These are phyloP conservation scores for Boletus barrowsii DNA, from an alignment of 768 basidiomycete species.

Conservation along the genomic window DNA sequence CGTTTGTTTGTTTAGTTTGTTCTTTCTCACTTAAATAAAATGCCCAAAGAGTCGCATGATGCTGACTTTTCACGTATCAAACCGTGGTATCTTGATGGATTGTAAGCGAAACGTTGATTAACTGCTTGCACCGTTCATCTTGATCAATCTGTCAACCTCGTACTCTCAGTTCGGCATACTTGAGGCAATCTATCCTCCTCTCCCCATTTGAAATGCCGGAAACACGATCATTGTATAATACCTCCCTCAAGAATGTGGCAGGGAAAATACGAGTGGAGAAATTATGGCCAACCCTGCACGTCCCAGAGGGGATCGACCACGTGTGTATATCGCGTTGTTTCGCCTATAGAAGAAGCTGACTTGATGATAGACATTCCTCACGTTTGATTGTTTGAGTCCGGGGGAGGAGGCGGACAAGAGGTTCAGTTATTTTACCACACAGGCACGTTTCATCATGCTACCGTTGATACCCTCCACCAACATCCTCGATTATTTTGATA, in stretches of 20 bases:
- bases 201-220: constrained; percentile 91
- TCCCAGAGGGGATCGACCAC: constrained; percentile 83
- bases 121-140: constrained; percentile 68
- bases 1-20: constrained; percentile 58
- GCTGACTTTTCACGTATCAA: constrained; percentile 96
- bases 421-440: constrained; percentile 83
- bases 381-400: constrained; percentile 68
- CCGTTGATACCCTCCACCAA: background rate
- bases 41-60: constrained; percentile 91
- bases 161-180: constrained; percentile 62
- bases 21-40: constrained; percentile 77
- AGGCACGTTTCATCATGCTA: constrained; percentile 43
- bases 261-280: constrained; percentile 76
- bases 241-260: constrained; percentile 73
- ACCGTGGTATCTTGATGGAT: constrained; percentile 95
- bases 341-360: background rate
- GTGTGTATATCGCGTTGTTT: constrained; percentile 37
- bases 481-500: background rate
- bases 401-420: constrained; percentile 84
- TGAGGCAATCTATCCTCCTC: constrained; percentile 87
- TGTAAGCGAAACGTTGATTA: constrained; percentile 53
- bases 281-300: constrained; percentile 67
- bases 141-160: constrained; percentile 16
- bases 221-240: constrained; percentile 74
- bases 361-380: constrained; percentile 56